These are phyloP conservation scores for Trichoderma sp. DNA, from an alignment of 2,329 filamentous ascomycete genomes.

Conservation along the genomic window DNA sequence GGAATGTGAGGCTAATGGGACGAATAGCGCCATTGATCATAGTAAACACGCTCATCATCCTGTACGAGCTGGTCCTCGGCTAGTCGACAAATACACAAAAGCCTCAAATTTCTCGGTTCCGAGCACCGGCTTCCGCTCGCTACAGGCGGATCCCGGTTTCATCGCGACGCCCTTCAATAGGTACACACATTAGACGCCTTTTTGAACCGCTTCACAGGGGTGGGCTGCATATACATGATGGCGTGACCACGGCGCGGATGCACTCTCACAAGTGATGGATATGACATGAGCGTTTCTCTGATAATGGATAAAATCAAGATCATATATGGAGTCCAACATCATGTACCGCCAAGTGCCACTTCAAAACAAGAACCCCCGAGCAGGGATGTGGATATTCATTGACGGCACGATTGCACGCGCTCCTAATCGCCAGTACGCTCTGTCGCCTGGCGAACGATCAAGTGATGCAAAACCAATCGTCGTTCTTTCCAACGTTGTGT, in stretches of 20 bases:
- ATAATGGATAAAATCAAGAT: background rate
- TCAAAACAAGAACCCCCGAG: background rate
- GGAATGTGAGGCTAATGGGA: background rate
- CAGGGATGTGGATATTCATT: background rate
- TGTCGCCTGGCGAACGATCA: too few species aligned
- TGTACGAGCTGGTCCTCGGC: conserved; percentile 70
- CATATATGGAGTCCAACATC: background rate
- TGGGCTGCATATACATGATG: background rate
- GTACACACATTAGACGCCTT: too few species aligned
- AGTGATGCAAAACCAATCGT: background rate
- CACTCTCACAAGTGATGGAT: background rate
- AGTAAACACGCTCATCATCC: conserved; percentile 79
- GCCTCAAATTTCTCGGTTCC: background rate
- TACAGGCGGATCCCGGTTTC: background rate
- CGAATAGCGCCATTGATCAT: conserved; percentile 78
- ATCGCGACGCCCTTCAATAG: background rate
- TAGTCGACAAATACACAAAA: background rate
- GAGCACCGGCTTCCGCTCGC: background rate
- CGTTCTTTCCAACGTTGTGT: background rate
- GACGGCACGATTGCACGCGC: too few species aligned
- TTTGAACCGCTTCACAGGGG: background rate
- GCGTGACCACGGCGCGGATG: background rate
- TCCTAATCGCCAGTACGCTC: background rate
- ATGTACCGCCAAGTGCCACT: background rate
- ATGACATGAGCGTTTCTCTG: background rate